These are phyloP conservation scores for Suillus hirtellus DNA, from an alignment of 768 basidiomycete species.

Conservation along the genomic window DNA sequence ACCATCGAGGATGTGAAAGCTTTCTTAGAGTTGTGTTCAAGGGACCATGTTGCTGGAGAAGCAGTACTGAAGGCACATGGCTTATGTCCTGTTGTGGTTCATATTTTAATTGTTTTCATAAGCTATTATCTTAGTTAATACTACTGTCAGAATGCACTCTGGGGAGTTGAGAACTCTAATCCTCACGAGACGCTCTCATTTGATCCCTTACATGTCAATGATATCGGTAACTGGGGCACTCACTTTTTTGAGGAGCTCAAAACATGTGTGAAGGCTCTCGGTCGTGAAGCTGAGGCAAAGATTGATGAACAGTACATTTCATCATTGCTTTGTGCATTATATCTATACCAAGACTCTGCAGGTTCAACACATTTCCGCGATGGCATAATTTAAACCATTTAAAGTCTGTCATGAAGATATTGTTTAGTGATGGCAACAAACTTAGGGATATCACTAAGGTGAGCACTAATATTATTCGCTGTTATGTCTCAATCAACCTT, in stretches of 20 bases:
- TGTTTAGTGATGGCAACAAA: conserved; percentile 37
- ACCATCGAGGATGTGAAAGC: background rate
- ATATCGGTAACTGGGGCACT: conserved; percentile 32
- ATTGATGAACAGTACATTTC: conserved; percentile 16
- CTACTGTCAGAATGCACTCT: conserved; percentile 39
- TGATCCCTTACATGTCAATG: conserved; percentile 40
- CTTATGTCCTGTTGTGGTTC: conserved; percentile 14
- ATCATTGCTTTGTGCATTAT: background rate
- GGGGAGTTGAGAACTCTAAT: conserved; percentile 35
- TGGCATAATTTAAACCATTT: conserved; percentile 41
- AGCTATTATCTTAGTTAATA: no score
- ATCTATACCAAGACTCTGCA: conserved; percentile 16
- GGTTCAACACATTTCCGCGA: conserved; percentile 28
- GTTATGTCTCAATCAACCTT: background rate
- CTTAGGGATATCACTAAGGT: conserved; percentile 37
- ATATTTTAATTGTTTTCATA: background rate
- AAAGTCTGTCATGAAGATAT: conserved; percentile 21
- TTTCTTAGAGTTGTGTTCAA: background rate
- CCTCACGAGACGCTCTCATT: conserved; percentile 34
- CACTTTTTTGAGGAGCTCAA: conserved; percentile 24
- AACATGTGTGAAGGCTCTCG: background rate
- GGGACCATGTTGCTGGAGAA: conserved; percentile 19
- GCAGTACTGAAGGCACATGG: conserved; percentile 15
- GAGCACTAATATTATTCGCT: background rate
- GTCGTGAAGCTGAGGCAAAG: background rate